phyloP scores from a whole-genome alignment of 169 alveolate genomes.

The Amoebophrya sp. region DNA sequence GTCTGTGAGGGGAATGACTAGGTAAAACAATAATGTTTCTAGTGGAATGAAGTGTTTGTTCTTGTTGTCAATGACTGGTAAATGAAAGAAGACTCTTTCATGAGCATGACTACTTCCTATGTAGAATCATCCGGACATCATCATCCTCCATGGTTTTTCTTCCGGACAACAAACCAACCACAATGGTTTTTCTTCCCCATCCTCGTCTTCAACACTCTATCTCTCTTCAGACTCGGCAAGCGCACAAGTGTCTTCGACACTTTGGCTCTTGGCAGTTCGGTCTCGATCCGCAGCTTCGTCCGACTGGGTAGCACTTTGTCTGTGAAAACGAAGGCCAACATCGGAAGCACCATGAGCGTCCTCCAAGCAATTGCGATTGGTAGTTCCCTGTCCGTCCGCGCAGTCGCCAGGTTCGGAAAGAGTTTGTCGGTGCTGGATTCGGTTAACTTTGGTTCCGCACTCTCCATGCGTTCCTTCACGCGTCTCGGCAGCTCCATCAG shows the following conservation, averaged over 20 bases:
- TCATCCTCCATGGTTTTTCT: too few relatives aligned
- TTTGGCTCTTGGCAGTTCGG: background rate
- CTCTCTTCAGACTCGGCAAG: background rate
- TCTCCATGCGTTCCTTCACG: constrained; percentile 21
- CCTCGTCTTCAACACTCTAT: background rate
- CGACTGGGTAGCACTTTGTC: constrained; percentile 1
- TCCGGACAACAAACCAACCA: too few relatives aligned
- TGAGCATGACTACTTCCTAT: too few relatives aligned
- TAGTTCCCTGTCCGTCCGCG: constrained; percentile 24
- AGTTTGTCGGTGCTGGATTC: background rate
- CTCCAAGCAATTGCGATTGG: background rate
- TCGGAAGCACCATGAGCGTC: background rate
- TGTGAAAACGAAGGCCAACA: background rate
- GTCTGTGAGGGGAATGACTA: too few relatives aligned
- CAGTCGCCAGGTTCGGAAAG: background rate
- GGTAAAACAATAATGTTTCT: too few relatives aligned
- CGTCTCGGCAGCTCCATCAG: background rate
- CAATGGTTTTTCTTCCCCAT: too few relatives aligned
- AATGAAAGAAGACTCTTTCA: too few relatives aligned
- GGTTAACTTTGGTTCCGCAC: background rate
- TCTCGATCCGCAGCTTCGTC: background rate
- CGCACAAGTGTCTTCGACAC: background rate
- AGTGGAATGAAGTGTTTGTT: too few relatives aligned
- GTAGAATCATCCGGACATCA: too few relatives aligned
- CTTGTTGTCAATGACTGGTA: too few relatives aligned